Evolutionary conservation across 176 grass and related monocot species (phyloP), one percentile per base, ranked within the genome.

Genomic region (Chrysopogon serrulatus): DNA sequence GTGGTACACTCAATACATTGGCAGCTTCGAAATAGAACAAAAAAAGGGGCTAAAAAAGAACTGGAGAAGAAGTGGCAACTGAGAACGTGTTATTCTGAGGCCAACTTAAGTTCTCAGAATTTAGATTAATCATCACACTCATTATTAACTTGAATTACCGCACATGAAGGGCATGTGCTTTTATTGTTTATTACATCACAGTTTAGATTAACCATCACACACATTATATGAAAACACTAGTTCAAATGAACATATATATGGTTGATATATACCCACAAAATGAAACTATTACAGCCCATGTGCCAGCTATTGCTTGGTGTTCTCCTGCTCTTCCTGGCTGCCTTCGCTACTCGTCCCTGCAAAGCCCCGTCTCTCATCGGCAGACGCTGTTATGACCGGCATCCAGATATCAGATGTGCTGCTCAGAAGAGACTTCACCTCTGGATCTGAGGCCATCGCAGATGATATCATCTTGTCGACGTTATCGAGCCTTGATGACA

Each of bases 381-480:
- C 81, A 36, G 87, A 95, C 12, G 95, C 95, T 67, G 90, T 98
- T 47, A 98, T 98, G 68, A 98, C 92, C 0, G 96, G 96, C 89
- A 98, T 90, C 96, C 93, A 98, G 73, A 96, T 82, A 59, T 96
- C 89, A 11, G 96, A 83, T 9, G 96, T 96, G 80, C 86, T 98
- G 85, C 89, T 95, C 73, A 95, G 62, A 63, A 98, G 89, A 54
- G 93, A 92, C 73, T 95, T 90, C 36, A 96, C 87, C 77, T 96
- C 85, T 2, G 89, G 96, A 73, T 96, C 96, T 12, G 93, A 90
- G 17, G 91, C 86, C 85, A 95, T 93, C 56, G 96, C 73, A 12
- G 96, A 92, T 3, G 96, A 98, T 92, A 95, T 94, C 91, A 98
- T 93, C 83, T 96, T 95, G 87, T 98, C 96, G 2, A 92, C 93